These are phyloP conservation scores for Cercospora janseana DNA, from an alignment of 2,329 filamentous ascomycete species.

Conservation along the genomic window DNA sequence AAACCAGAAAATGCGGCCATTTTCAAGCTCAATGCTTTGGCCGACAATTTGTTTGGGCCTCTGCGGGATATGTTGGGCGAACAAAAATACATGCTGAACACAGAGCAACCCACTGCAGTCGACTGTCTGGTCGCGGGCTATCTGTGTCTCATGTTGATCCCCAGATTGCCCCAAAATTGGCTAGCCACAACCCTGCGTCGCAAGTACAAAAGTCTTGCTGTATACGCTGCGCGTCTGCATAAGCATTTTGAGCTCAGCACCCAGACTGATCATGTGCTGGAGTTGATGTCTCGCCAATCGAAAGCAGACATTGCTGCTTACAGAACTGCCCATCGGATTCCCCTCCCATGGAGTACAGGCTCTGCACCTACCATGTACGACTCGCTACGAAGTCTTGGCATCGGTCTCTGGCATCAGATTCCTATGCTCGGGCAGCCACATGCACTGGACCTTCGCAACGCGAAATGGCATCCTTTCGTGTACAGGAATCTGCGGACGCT, in stretches of 20 bases:
- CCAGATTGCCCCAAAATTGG: conserved; percentile 62
- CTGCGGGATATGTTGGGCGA: conserved; percentile 60
- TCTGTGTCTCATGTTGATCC: conserved; percentile 67
- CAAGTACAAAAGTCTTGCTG: conserved; percentile 45
- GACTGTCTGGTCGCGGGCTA: conserved; percentile 83
- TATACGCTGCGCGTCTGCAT: conserved; percentile 42
- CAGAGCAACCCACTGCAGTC: conserved; percentile 57
- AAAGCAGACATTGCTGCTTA: conserved; percentile 7
- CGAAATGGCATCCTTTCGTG: conserved; percentile 19
- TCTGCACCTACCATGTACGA: conserved; percentile 11
- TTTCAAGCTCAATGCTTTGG: conserved; percentile 73
- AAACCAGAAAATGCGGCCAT: conserved; percentile 66
- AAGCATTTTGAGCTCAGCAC: conserved; percentile 26
- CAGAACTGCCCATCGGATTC: conserved; percentile 12
- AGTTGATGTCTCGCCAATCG: background rate
- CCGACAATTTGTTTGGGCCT: conserved; percentile 68
- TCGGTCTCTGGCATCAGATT: conserved; percentile 26
- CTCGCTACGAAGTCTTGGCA: conserved; percentile 15
- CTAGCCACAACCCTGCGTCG: conserved; percentile 56
- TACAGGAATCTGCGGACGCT: conserved; percentile 26
- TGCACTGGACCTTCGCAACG: conserved; percentile 19
- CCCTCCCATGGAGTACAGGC: conserved; percentile 31
- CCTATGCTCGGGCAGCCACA: conserved; percentile 23
- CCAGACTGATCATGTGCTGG: conserved; percentile 25
- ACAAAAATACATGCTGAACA: conserved; percentile 57